Percentiles rank a stretch among this genome's conserved stretches.
Evolutionary conservation across 192 early-diverging fungal species (phyloP).

Genomic region (Paraglomus brasilianum): DNA sequence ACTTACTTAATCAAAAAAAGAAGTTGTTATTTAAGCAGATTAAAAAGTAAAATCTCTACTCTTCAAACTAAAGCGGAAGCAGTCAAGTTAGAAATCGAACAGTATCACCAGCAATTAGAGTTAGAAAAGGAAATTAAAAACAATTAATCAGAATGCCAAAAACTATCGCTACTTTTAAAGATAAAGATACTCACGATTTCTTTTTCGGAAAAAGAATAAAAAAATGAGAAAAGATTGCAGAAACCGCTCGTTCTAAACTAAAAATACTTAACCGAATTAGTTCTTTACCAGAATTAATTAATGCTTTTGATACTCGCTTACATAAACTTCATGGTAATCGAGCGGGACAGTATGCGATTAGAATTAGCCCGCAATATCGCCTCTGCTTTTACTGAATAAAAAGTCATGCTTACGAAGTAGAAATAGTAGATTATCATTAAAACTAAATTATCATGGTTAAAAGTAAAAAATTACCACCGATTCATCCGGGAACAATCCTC

Average conservation of each 20-base stretch:
- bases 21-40: too few species aligned
- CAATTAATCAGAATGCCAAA: too few species aligned
- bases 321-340: background rate
- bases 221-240: slow-evolving; percentile 3
- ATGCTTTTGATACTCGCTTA: background rate
- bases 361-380: background rate
- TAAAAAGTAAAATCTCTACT: too few species aligned
- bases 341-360: background rate
- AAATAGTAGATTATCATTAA: slow-evolving; percentile 18
- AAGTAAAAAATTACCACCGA: background rate
- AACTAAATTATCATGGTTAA: slow-evolving; percentile 12
- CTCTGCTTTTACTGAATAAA: background rate
- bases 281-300: background rate
- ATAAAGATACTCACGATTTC: too few species aligned
- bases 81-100: too few species aligned
- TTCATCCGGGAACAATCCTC: slow-evolving; percentile 10
- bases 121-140: too few species aligned
- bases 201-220: too few species aligned
- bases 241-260: background rate
- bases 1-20: too few species aligned
- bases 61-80: too few species aligned
- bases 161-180: too few species aligned
- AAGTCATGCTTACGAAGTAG: slow-evolving; percentile 7
- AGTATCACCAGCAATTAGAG: too few species aligned
- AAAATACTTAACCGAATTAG: background rate